These are phyloP conservation scores for Lactarius tabidus DNA, from an alignment of 768 basidiomycete genomes.

Conservation along the genomic window DNA sequence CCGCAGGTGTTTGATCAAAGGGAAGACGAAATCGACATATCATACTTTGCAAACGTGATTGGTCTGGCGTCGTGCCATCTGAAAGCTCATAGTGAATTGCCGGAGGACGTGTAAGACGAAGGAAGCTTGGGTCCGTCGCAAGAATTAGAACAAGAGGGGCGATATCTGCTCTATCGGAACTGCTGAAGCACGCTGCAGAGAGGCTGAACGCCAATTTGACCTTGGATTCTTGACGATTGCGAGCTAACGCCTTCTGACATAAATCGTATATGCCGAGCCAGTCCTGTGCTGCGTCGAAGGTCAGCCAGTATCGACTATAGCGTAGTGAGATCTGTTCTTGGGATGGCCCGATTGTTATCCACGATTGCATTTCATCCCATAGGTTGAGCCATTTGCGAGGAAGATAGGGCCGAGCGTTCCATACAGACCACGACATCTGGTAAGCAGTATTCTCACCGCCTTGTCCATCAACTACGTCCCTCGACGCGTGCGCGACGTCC, in stretches of 20 bases:
- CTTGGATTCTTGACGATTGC: background rate
- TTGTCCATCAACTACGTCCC: background rate
- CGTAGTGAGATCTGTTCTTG: background rate
- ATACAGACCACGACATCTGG: constrained; percentile 3
- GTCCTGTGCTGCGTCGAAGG: background rate
- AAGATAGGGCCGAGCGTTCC: background rate
- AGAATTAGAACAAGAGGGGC: background rate
- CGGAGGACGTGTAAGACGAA: background rate
- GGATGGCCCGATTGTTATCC: constrained; percentile 7
- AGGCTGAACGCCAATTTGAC: constrained; percentile 3
- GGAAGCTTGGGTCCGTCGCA: background rate
- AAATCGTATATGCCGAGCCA: background rate
- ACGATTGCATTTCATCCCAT: background rate
- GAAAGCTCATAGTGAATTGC: background rate
- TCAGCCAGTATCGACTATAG: constrained; percentile 13
- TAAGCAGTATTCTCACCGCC: background rate
- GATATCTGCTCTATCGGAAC: background rate
- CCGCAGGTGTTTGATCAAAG: background rate
- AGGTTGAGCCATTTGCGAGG: background rate
- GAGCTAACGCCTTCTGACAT: background rate
- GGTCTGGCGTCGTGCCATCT: background rate
- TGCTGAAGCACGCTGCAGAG: background rate
- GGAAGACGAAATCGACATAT: background rate
- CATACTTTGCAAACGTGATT: background rate
- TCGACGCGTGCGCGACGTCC: background rate